Evolutionary conservation across 2,329 filamentous ascomycete species (phyloP), one percentile per base, ranked within the genome.

Genomic region (Cucurbitaria berberidis): DNA sequence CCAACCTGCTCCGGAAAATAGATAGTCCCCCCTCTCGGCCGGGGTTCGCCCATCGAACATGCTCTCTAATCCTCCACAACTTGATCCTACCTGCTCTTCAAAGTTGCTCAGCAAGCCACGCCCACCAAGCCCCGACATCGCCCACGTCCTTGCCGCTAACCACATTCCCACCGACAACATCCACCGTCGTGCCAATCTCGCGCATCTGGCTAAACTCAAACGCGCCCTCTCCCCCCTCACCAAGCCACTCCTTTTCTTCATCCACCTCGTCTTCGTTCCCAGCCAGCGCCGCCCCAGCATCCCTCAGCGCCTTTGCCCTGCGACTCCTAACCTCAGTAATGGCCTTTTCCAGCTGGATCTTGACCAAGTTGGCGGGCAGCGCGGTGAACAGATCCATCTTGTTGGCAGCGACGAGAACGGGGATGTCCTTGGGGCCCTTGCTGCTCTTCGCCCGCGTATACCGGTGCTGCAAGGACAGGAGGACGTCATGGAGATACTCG

Each of bases 321-420:
- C 89, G 90, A 51, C 82, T 81, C 42, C 93, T 85, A 46, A 98
- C 89, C 44, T 89, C 85, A 22, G 87, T 86, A 55, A 98, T 86
- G 74, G 97, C 93, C 11, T 82, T 80, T 77, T 98, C 93, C 13
- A 99, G 80, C 59, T 84, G 85, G 47, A 82, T 82, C 74, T 85
- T 88, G 53, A 97, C 90, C 27, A 96, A 80, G 5, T 84, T 82
- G 0, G 90, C 85, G 0, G 95, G 95, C 45, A 97, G 78, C 7
- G 93, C 91, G 0, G 95, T 97, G 73, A 99, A 99, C 1, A 99
- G 82, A 74, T 99, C 95, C 71, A 92, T 84, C 82, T 99, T 99
- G 77, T 98, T 99, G 48, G 92, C 93, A 1, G 92, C 93, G 29
- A 99, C 80, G 30, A 99, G 82, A 7, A 99, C 82, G 0, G 90